These are phyloP conservation scores for Tagetes erecta DNA, from an alignment of 129 eudicot species.

Conservation along the genomic window DNA sequence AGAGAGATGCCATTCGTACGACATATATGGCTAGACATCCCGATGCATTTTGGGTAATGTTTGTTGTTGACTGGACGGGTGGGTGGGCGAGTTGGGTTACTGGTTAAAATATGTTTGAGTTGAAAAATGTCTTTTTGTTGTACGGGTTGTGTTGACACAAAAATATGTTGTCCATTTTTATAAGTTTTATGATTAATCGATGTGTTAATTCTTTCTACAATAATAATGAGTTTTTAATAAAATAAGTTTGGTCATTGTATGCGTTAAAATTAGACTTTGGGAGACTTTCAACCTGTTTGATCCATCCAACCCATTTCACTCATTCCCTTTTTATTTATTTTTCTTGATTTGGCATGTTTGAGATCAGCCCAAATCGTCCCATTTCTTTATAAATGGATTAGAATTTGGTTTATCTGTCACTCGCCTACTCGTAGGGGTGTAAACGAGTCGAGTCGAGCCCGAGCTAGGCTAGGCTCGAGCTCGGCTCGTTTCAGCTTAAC, in stretches of 20 bases:
- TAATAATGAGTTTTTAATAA: neutral
- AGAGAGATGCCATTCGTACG: constrained; percentile 58
- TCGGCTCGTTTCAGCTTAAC: too few species aligned
- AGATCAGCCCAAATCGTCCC: neutral
- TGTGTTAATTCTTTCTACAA: neutral
- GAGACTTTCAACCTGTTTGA: neutral
- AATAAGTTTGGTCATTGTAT: neutral
- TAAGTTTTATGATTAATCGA: neutral
- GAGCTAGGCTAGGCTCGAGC: too few species aligned
- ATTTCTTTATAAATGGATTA: neutral
- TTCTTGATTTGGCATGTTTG: neutral
- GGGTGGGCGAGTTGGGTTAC: neutral
- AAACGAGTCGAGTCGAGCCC: too few species aligned
- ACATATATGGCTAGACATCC: constrained; percentile 87
- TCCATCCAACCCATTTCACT: neutral
- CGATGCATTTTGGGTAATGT: constrained; percentile 79
- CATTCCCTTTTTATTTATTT: neutral
- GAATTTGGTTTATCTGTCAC: neutral
- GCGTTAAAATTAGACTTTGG: neutral
- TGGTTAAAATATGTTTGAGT: neutral
- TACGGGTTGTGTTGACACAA: neutral
- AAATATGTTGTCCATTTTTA: neutral
- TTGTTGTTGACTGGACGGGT: neutral
- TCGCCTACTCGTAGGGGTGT: neutral
- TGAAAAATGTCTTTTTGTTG: neutral